A percentile compares a stretch with the other conserved stretches of the same genome.
phyloP scores from a whole-genome alignment of 495 filamentous ascomycete genomes.

The Peziza echinospora region DNA sequence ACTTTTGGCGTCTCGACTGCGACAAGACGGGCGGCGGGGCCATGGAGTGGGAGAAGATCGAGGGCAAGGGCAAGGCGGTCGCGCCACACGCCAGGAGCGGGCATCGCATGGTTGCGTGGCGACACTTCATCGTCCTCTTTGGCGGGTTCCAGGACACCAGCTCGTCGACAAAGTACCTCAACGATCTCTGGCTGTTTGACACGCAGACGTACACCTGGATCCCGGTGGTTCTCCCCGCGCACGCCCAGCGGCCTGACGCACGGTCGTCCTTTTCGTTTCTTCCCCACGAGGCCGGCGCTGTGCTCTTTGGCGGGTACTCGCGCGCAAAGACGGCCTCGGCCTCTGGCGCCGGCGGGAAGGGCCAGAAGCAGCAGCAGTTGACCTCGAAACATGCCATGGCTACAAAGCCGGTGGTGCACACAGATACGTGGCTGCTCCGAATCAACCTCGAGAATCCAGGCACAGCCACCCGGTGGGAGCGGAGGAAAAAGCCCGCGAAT shows the following conservation, averaged over 20 bases:
- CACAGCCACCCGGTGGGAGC: constrained; percentile 58
- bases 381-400: constrained; percentile 31
- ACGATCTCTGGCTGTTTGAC: constrained; percentile 43
- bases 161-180: constrained; percentile 73
- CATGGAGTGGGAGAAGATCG: constrained; percentile 67
- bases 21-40: constrained; percentile 25
- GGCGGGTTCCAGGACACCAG: constrained; percentile 92
- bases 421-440: constrained; percentile 82
- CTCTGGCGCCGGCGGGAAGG: constrained; percentile 34
- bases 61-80: constrained; percentile 53
- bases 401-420: constrained; percentile 65
- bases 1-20: constrained; percentile 85
- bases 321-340: constrained; percentile 47
- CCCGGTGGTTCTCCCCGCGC: constrained; percentile 32
- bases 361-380: too few species aligned
- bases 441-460: constrained; percentile 49
- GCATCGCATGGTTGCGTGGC: constrained; percentile 87
- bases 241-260: constrained; percentile 68
- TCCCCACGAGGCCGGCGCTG: constrained; percentile 72
- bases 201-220: constrained; percentile 22
- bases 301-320: constrained; percentile 82
- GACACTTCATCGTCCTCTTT: constrained; percentile 55
- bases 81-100: constrained; percentile 75
- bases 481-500: constrained; percentile 78
- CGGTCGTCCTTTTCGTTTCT: constrained; percentile 76